Evolutionary conservation across 2,329 filamentous ascomycete genomes (phyloP), one percentile per base, ranked within the genome.

Genomic region (Curvularia lunata): DNA sequence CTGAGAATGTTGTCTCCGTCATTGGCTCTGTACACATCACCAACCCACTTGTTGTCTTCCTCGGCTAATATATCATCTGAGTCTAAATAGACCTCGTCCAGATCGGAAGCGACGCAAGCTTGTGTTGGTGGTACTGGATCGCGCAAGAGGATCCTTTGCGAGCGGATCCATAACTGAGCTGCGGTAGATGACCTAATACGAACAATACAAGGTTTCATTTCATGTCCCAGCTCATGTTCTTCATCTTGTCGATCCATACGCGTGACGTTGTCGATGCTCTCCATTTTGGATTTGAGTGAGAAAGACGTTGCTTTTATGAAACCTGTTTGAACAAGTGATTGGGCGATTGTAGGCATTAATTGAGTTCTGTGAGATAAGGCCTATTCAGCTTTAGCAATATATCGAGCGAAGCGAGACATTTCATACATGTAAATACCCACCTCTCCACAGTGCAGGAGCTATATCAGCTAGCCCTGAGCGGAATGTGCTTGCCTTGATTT

Each of bases 401-500:
- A 28, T 3, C 10, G 23, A 54, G 30, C 8, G 25, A 18, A 16
- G 2, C 30, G 8, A 43, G 30, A 21, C 25, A 8, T 13, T 37
- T 41, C 58, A 41, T 67, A 78, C 74, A 18, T 56, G 54, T 18
- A 77, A 59, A 58, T 78, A 77, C 6, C 70, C 75, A 6, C 75
- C 73, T 46, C 71, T 73, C 75, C 76, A 82, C 27, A 81, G 43
- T 4, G 67, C 57, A 3, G 80, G 80, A 37, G 73, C 75, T 5
- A 80, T 50, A 37, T 76, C 69, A 37, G 74, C 67, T 3, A 82
- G 69, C 41, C 70, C 70, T 37, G 68, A 59, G 21, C 68, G 61
- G 10, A 74, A 74, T 13, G 74, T 74, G 23, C 63, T 76, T 27
- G 70, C 68, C 49, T 65, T 71, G 16, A 78, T 43, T 23, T 70